A percentile compares a stretch with the other conserved stretches of the same genome.
Evolutionary conservation across 257 asterid species (phyloP).

Genomic region (Jasminum sambac): DNA sequence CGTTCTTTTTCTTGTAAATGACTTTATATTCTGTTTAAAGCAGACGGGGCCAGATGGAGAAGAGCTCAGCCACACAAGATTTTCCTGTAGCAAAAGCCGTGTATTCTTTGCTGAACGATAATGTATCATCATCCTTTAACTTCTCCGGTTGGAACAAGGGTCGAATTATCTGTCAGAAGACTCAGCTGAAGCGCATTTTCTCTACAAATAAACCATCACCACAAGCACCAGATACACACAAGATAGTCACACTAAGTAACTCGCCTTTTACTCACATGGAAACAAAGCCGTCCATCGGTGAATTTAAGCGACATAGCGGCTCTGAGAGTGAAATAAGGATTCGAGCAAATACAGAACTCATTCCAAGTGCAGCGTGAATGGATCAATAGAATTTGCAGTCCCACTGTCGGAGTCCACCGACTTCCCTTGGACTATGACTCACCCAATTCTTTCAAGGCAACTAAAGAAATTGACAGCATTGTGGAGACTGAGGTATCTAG

Average conservation of each 20-base stretch:
- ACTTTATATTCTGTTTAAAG: slow-evolving; percentile 20
- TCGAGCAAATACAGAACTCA: slow-evolving; percentile 51
- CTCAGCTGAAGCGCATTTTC: slow-evolving; percentile 73
- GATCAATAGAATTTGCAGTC: slow-evolving; percentile 18
- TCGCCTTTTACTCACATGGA: slow-evolving; percentile 53
- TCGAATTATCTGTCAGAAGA: slow-evolving; percentile 75
- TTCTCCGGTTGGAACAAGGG: slow-evolving; percentile 94
- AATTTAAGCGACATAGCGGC: slow-evolving; percentile 36
- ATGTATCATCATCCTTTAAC: slow-evolving; percentile 67
- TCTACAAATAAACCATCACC: slow-evolving; percentile 44
- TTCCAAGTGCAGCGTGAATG: slow-evolving; percentile 58
- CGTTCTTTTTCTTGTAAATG: slow-evolving; percentile 1
- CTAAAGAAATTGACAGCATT: slow-evolving; percentile 9
- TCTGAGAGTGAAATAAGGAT: slow-evolving; percentile 31
- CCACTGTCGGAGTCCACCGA: slow-evolving; percentile 13
- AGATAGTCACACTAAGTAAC: slow-evolving; percentile 43
- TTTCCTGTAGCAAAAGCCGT: slow-evolving; percentile 87
- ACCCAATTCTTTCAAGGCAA: slow-evolving; percentile 16
- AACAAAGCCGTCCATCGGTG: slow-evolving; percentile 31
- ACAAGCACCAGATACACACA: slow-evolving; percentile 40
- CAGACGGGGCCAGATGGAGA: slow-evolving; percentile 91
- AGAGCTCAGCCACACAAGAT: slow-evolving; percentile 75
- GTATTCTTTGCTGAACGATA: slow-evolving; percentile 68
- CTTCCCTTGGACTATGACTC: slow-evolving; percentile 9
- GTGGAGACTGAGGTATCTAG: slow-evolving; percentile 10